Evolutionary conservation across 805 yeast genomes (phyloP).

Genomic region (Wickerhamomyces sydowiorum): DNA sequence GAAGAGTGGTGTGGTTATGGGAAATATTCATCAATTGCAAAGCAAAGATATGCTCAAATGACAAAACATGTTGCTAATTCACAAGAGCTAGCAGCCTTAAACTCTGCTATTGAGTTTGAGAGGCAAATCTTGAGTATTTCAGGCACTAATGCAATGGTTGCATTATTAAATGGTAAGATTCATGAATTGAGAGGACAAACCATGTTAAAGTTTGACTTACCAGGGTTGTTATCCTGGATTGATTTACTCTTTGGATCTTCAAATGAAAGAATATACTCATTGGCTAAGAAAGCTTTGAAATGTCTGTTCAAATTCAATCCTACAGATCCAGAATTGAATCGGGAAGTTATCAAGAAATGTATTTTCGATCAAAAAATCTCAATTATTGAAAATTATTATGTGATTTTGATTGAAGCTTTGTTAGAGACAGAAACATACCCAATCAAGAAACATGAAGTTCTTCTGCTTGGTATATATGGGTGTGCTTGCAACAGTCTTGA

Average conservation of each 20-base stretch:
- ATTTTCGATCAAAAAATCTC: slow-evolving; percentile 47
- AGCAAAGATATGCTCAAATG: slow-evolving; percentile 60
- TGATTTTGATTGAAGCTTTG: slow-evolving; percentile 62
- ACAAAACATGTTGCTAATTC: slow-evolving; percentile 33
- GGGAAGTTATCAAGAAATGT: slow-evolving; percentile 67
- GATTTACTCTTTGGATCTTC: slow-evolving; percentile 59
- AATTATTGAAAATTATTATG: slow-evolving; percentile 64
- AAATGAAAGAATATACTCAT: slow-evolving; percentile 47
- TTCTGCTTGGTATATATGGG: slow-evolving; percentile 73
- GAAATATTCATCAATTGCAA: slow-evolving; percentile 49
- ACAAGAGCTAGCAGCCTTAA: slow-evolving; percentile 42
- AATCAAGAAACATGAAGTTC: slow-evolving; percentile 54
- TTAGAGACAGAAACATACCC: slow-evolving; percentile 42
- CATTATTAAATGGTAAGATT: slow-evolving; percentile 71
- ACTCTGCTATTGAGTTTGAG: slow-evolving; percentile 78
- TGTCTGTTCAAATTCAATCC: slow-evolving; percentile 62
- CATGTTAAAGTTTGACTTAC: slow-evolving; percentile 63
- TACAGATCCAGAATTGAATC: slow-evolving; percentile 41
- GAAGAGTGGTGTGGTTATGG: slow-evolving; percentile 97
- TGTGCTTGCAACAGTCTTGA: slow-evolving; percentile 67
- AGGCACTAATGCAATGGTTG: slow-evolving; percentile 79
- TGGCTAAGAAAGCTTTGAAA: slow-evolving; percentile 68
- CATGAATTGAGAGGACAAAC: slow-evolving; percentile 43
- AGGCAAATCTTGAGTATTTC: slow-evolving; percentile 62
- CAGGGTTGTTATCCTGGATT: slow-evolving; percentile 74